Conservation (phyloP, 495 filamentous ascomycete species). For the Aspergillus bertholletiae region DNA sequence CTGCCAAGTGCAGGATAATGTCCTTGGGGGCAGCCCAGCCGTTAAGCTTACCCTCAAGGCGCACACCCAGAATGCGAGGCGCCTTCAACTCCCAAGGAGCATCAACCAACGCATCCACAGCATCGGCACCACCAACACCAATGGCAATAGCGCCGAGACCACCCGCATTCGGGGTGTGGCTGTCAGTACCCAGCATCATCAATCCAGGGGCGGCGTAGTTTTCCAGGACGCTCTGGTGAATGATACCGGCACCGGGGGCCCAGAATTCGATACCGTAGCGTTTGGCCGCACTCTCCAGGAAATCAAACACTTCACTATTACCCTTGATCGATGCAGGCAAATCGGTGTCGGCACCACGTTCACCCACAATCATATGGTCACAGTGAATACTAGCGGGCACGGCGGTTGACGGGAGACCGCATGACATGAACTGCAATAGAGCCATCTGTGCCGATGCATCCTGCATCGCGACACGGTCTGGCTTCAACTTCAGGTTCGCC, state of each 20-base stretch:
- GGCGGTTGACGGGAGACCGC: conserved; percentile 83
- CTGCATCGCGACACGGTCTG: conserved; percentile 97
- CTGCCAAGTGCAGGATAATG: conserved; percentile 85
- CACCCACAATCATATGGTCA: conserved; percentile 97
- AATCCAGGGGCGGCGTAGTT: conserved; percentile 96
- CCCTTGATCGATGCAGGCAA: conserved; percentile 81
- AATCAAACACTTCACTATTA: conserved; percentile 97
- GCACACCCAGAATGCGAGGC: conserved; percentile 82
- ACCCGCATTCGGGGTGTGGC: conserved; percentile 94
- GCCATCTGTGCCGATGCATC: conserved; percentile 99
- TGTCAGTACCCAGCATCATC: conserved; percentile 99
- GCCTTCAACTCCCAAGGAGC: conserved; percentile 97
- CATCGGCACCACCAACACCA: conserved; percentile 95
- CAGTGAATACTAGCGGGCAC: conserved; percentile 98
- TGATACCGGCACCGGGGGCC: conserved; percentile 98
- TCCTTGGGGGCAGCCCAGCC: conserved; percentile 96
- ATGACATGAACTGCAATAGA: conserved; percentile 96
- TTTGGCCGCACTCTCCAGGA: conserved; percentile 88
- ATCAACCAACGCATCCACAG: conserved; percentile 93
- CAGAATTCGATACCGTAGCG: conserved; percentile 99
- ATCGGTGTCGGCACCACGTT: conserved; percentile 81
- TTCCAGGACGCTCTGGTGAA: conserved; percentile 96
- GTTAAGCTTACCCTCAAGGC: conserved; percentile 75
- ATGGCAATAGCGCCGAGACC: conserved; percentile 93
- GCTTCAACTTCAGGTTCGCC: conserved; percentile 95